Evolutionary conservation across 192 early-diverging fungal genomes (phyloP).

Genomic region (Coemansia sp.): DNA sequence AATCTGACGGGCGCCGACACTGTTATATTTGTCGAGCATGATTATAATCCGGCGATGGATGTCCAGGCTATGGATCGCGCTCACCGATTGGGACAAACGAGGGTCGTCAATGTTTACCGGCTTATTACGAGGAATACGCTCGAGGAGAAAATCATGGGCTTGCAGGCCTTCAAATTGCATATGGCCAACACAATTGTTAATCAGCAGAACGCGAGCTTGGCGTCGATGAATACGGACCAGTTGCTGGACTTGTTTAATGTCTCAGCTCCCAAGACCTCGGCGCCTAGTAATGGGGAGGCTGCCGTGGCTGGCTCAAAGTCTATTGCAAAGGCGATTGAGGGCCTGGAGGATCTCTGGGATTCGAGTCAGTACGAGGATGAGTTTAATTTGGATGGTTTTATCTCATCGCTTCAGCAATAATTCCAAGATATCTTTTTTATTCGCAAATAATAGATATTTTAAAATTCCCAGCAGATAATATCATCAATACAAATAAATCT

Average conservation of each 20-base stretch:
- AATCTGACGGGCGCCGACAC: conserved; percentile 99
- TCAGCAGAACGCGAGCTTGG: conserved; percentile 91
- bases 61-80: conserved; percentile 99
- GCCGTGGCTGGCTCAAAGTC: conserved; percentile 31
- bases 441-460: too few relatives aligned
- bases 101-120: conserved; percentile 97
- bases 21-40: conserved; percentile 98
- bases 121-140: conserved; percentile 95
- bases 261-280: conserved; percentile 50
- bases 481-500: too few relatives aligned
- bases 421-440: too few relatives aligned
- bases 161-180: conserved; percentile 98
- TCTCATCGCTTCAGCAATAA: conserved; percentile 57
- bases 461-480: too few relatives aligned
- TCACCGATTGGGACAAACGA: conserved; percentile 96
- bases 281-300: neutral
- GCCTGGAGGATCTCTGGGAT: conserved; percentile 88
- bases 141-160: conserved; percentile 99
- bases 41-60: conserved; percentile 99
- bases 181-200: conserved; percentile 96
- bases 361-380: conserved; percentile 86
- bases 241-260: conserved; percentile 91
- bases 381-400: conserved; percentile 80
- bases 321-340: conserved; percentile 56
- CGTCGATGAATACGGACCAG: conserved; percentile 95